Percentiles rank a stretch among this genome's conserved stretches.
phyloP scores from a whole-genome alignment of 73 alveolate species.

The Stentor roeselii region DNA sequence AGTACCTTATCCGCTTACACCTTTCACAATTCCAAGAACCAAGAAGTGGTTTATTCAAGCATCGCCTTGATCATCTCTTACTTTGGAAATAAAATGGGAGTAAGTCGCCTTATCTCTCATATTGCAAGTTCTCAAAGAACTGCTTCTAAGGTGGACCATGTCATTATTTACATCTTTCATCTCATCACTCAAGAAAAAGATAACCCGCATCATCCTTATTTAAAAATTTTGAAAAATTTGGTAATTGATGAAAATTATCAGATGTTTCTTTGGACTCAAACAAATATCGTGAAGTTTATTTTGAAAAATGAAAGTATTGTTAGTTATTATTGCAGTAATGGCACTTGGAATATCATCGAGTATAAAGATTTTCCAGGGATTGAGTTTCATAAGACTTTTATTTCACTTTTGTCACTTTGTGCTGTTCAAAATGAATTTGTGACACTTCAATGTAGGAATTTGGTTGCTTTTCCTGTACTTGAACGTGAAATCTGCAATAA shows the following conservation, averaged over 20 bases:
- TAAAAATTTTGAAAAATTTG: neutral
- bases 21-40: conserved; percentile 8
- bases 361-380: neutral
- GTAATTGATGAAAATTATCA: neutral
- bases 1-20: neutral
- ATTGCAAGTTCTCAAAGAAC: neutral
- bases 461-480: conserved; percentile 10
- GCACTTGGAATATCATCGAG: neutral
- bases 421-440: conserved; percentile 14
- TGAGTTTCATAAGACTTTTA: neutral
- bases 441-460: neutral
- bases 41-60: neutral
- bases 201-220: neutral
- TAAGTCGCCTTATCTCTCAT: conserved; percentile 4
- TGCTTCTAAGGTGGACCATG: neutral
- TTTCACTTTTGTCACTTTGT: neutral
- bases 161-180: neutral
- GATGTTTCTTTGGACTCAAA: neutral
- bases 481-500: neutral
- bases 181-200: neutral
- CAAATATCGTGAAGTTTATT: neutral
- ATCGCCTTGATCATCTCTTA: neutral
- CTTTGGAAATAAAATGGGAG: conserved; percentile 1
- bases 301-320: neutral
- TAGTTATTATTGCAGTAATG: neutral